Base-by-base conservation (phyloP, 2,329 filamentous ascomycete species). In the Microdochium nivale region DNA sequence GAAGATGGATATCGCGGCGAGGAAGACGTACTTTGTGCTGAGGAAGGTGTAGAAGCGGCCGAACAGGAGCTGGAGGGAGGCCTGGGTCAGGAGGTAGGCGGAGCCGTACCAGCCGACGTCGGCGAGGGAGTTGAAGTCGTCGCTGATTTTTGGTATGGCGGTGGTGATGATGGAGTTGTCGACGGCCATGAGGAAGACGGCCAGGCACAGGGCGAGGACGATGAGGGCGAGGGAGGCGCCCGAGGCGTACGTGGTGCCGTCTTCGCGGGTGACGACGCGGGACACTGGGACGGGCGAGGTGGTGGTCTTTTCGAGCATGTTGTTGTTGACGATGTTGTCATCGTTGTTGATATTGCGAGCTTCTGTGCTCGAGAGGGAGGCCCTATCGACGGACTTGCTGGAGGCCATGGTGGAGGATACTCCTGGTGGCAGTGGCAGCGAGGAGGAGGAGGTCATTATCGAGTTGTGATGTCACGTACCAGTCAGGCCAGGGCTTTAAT, bases 21-120 rank as follows among this genome's bases (percentile, higher is more conserved):
- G 54, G 52, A 62, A 71, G 21, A 68, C 65, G 48, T 58, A 63
- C 58, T 72, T 72, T 56, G 68, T 61, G 43, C 61, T 63, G 51
- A 67, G 63, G 50, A 69, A 72, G 13, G 67, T 71, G 55, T 72
- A 74, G 43, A 73, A 57, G 37, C 67, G 70, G 33, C 65, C 66
- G 51, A 64, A 67, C 3, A 65, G 52, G 3, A 70, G 58, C 49
- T 71, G 70, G 11, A 71, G 62, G 2, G 68, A 62, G 49, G 67
- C 58, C 23, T 64, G 61, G 19, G 70, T 70, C 49, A 73, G 64
- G 51, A 71, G 61, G 53, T 71, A 70, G 23, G 69, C 68, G 62
- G 25, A 69, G 16, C 71, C 72, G 51, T 77, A 76, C 74, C 74
- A 77, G 43, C 70, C 73, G 9, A 77, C 67, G 53, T 77, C 73